A percentile compares a stretch with the other conserved stretches of the same genome.
phyloP scores from a whole-genome alignment of 108 stramenopile genomes.

The Seminavis robusta region DNA sequence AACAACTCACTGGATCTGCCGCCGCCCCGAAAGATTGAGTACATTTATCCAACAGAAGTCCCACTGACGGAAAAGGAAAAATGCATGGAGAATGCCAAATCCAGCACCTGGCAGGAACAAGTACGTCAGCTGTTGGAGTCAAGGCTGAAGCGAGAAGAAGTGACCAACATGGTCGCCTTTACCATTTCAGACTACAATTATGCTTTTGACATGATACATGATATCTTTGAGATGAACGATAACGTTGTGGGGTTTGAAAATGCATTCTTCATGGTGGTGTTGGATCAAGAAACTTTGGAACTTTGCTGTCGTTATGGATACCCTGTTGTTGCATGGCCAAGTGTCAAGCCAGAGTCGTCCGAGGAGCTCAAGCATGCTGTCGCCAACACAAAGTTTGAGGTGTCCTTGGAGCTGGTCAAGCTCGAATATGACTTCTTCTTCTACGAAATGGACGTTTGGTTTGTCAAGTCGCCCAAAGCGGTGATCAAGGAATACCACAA shows the following conservation, averaged over 20 bases:
- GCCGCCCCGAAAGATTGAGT: no score
- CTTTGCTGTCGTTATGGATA: slow-evolving; percentile 36
- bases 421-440: slow-evolving; percentile 18
- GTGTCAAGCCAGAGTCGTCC: background rate
- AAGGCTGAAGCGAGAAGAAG: no score
- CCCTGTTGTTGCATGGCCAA: slow-evolving; percentile 21
- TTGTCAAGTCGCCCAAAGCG: slow-evolving; percentile 17
- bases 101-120: no score
- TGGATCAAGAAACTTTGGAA: slow-evolving; percentile 20
- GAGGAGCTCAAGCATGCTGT: slow-evolving; percentile 22
- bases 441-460: no score
- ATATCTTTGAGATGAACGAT: slow-evolving; percentile 34
- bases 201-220: slow-evolving; percentile 37
- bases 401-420: slow-evolving; percentile 21
- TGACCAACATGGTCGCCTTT: slow-evolving; percentile 32
- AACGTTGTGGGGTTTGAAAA: slow-evolving; percentile 27
- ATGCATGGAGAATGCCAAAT: no score
- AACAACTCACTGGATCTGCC: no score
- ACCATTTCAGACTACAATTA: slow-evolving; percentile 41
- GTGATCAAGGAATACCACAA: slow-evolving; percentile 7
- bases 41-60: no score
- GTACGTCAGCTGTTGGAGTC: no score
- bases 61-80: no score
- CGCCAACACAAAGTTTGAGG: slow-evolving; percentile 23
- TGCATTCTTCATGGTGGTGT: slow-evolving; percentile 27